phyloP scores from a whole-genome alignment of 176 grass and related monocot species.

The Neostapfia colusana region DNA sequence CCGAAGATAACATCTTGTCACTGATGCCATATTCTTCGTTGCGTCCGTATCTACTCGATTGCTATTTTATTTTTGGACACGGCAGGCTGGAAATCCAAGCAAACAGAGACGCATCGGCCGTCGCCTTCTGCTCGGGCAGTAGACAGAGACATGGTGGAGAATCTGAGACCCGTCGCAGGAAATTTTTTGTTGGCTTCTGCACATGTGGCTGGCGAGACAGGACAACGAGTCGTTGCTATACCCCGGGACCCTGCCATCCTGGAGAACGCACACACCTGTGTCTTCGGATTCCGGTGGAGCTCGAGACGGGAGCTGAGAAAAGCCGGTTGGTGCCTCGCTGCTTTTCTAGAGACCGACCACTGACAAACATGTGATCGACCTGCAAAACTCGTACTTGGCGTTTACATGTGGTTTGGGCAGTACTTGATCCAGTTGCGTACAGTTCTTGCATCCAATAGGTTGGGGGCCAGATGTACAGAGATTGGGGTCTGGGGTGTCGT shows the following conservation, averaged over 20 bases:
- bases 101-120: not conserved
- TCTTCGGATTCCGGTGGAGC: not conserved
- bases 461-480: not conserved
- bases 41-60: conserved; percentile 12
- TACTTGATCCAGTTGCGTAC: not conserved
- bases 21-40: not conserved
- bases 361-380: not conserved
- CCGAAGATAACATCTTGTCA: conserved; percentile 15
- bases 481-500: not conserved
- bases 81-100: conserved; percentile 3
- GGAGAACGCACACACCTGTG: conserved; percentile 27
- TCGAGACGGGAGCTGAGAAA: not conserved
- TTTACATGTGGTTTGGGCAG: not conserved
- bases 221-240: conserved; percentile 1
- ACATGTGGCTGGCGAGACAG: conserved; percentile 17
- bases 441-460: not conserved
- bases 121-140: not conserved
- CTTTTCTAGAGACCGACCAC: conserved; percentile 12
- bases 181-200: conserved; percentile 27
- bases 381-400: not conserved
- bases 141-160: conserved; percentile 14
- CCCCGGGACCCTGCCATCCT: conserved; percentile 13
- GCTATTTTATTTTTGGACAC: conserved; percentile 34
- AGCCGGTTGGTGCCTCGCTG: not conserved
- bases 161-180: conserved; percentile 17